phyloP scores from a whole-genome alignment of 2,329 filamentous ascomycete species.

The Diaporthe amygdali region DNA sequence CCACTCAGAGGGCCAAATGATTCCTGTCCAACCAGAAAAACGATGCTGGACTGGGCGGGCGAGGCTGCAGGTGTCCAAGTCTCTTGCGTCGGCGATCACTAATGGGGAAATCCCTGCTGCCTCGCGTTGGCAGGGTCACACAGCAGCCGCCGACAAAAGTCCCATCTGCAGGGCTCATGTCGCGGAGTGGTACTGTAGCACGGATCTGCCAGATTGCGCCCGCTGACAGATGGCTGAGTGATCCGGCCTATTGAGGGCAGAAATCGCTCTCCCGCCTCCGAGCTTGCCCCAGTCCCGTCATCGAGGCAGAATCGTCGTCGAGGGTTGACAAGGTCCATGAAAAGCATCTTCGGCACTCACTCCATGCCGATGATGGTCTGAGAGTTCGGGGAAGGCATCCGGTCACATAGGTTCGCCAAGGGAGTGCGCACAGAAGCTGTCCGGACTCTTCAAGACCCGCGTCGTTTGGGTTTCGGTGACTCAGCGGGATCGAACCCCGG shows the following conservation, averaged over 20 bases:
- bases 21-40: slow-evolving; percentile 16
- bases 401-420: slow-evolving; percentile 14
- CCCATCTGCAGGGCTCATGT: slow-evolving; percentile 13
- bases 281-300: not conserved
- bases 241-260: not conserved
- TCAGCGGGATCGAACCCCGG: slow-evolving; percentile 14
- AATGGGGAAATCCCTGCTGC: not conserved
- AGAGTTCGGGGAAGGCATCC: slow-evolving; percentile 11
- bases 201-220: slow-evolving; percentile 11
- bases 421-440: not conserved
- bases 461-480: slow-evolving; percentile 21
- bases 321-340: not conserved
- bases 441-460: not conserved
- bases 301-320: not conserved
- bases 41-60: not conserved
- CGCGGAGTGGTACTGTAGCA: not conserved
- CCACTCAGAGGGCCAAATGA: slow-evolving; percentile 17
- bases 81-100: not conserved
- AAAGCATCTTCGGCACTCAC: slow-evolving; percentile 4
- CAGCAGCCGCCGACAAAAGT: slow-evolving; percentile 20
- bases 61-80: not conserved
- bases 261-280: not conserved
- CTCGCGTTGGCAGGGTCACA: slow-evolving; percentile 1
- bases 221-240: slow-evolving; percentile 16
- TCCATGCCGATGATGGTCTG: slow-evolving; percentile 7